Conservation (phyloP, 768 basidiomycete genomes). For the Phlebiopsis flavidoalba region DNA sequence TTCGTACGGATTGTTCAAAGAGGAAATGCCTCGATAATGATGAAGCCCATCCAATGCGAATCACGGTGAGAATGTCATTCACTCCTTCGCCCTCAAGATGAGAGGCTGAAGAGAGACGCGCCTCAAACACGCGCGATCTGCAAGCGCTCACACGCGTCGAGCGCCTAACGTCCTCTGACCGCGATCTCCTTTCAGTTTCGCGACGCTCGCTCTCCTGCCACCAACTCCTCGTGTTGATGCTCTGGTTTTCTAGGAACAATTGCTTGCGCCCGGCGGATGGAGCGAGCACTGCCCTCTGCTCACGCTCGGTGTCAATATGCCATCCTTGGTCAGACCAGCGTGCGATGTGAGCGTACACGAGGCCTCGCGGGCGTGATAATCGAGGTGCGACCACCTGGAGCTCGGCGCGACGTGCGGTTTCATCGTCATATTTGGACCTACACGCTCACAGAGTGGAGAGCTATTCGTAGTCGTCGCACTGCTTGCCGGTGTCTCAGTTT, state of each 20-base stretch:
- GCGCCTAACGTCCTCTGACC: neutral
- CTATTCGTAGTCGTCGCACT: neutral
- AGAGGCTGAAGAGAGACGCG: constrained; percentile 1
- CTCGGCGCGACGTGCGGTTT: neutral
- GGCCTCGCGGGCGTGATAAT: neutral
- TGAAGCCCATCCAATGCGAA: constrained; percentile 1
- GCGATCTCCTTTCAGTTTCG: neutral
- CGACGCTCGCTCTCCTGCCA: neutral
- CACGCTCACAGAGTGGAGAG: neutral
- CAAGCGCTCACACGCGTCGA: neutral
- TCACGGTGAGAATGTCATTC: neutral
- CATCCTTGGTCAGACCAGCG: neutral
- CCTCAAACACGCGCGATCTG: neutral
- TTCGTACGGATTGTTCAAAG: constrained; percentile 69
- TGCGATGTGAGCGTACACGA: neutral
- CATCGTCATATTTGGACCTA: constrained; percentile 1
- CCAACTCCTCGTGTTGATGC: constrained; percentile 1
- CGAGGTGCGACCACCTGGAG: neutral
- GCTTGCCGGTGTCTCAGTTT: too few relatives aligned
- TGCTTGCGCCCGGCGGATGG: neutral
- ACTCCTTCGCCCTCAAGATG: neutral
- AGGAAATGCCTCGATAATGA: constrained; percentile 30
- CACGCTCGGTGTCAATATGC: neutral
- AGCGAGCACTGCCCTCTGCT: neutral
- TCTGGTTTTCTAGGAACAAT: neutral